phyloP scores from a whole-genome alignment of 2,329 filamentous ascomycete species.

The Polytolypa hystricis region DNA sequence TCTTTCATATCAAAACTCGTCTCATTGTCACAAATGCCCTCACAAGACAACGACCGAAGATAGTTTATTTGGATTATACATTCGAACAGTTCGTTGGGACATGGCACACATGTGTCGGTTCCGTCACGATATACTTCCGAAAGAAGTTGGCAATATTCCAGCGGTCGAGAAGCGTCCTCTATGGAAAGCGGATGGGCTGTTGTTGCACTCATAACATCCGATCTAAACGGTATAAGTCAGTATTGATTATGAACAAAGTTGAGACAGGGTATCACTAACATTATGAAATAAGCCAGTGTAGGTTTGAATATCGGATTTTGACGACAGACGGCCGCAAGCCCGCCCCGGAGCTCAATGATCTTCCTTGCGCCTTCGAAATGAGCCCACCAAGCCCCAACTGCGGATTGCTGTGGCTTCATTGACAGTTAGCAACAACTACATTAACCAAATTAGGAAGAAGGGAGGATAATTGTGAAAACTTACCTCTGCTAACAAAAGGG shows the following conservation, averaged over 20 bases:
- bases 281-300: constrained; percentile 10
- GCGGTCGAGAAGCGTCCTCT: constrained; percentile 7
- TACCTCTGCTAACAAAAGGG: constrained; percentile 11
- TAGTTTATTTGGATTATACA: constrained; percentile 12
- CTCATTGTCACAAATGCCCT: constrained; percentile 1
- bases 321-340: constrained; percentile 8
- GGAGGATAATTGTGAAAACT: too few species aligned
- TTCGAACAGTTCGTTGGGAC: constrained; percentile 10
- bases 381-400: constrained; percentile 11
- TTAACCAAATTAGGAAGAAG: neutral
- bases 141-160: constrained; percentile 9
- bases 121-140: constrained; percentile 9
- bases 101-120: constrained; percentile 10
- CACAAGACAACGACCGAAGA: constrained; percentile 6
- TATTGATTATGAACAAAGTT: neutral
- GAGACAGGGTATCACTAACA: constrained; percentile 6
- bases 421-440: constrained; percentile 1
- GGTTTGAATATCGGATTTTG: constrained; percentile 4
- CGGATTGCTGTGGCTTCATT: constrained; percentile 9
- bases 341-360: constrained; percentile 14
- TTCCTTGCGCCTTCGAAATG: constrained; percentile 14
- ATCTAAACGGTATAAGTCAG: constrained; percentile 2
- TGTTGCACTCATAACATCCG: constrained; percentile 11
- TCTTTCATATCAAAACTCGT: neutral
- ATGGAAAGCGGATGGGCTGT: constrained; percentile 5